Percentiles rank a stretch among this genome's conserved stretches.
Evolutionary conservation across 495 filamentous ascomycete species (phyloP).

Genomic region (Tuber brumale): DNA sequence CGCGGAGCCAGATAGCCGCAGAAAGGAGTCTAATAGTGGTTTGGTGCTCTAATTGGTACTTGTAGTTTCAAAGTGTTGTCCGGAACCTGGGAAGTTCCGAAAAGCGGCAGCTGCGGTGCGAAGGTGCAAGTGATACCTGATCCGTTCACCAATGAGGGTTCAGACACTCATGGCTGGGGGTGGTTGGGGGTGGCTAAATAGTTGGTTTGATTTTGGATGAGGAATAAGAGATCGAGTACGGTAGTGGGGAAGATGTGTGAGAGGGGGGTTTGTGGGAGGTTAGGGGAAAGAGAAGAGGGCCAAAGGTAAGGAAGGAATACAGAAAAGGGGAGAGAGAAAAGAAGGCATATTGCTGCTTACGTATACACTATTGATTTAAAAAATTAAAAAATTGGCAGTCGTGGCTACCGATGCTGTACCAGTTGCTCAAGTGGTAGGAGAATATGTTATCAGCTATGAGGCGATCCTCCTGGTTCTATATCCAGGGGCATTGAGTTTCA

Average conservation of each 20-base stretch:
- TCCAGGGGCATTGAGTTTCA: no score
- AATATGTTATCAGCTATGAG: no score
- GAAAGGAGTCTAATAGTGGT: background rate
- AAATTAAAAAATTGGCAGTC: no score
- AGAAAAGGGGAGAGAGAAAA: background rate
- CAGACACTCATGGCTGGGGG: background rate
- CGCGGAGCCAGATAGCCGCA: background rate
- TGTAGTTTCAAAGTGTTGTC: background rate
- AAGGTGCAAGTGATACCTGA: background rate
- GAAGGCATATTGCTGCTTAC: no score
- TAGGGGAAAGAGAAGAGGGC: no score
- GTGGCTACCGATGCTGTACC: no score
- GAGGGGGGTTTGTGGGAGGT: no score
- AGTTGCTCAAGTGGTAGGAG: no score
- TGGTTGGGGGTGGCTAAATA: background rate
- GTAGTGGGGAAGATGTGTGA: background rate
- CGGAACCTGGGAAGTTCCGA: background rate
- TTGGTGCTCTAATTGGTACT: background rate
- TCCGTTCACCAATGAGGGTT: background rate
- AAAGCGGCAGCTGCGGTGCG: background rate
- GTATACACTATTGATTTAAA: no score
- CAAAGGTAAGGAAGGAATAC: no score
- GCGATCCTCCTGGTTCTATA: no score
- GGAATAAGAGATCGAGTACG: background rate
- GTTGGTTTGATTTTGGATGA: background rate